A percentile compares a stretch with the other conserved stretches of the same genome.
Conservation (phyloP, 257 asterid species). For the Fraxinus pennsylvanica region DNA sequence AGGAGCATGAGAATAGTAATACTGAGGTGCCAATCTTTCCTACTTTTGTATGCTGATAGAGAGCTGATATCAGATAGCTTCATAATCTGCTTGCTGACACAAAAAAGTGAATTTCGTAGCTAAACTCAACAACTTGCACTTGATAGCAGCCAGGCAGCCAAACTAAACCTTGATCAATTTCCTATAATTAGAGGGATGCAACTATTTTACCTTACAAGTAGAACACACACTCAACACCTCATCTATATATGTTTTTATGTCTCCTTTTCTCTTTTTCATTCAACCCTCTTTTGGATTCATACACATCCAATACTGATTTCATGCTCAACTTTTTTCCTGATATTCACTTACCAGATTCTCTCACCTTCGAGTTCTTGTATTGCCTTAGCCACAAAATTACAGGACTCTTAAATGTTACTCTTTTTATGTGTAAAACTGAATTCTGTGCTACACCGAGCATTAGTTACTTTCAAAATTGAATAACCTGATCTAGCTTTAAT, state of each 20-base stretch:
- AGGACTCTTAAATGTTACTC: neutral
- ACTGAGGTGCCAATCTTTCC: neutral
- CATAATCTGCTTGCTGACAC: constrained; percentile 23
- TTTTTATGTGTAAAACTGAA: no score
- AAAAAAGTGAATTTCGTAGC: neutral
- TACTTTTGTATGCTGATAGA: neutral
- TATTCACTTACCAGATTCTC: neutral
- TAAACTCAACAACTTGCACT: neutral
- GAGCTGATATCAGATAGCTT: neutral
- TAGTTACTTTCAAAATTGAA: neutral
- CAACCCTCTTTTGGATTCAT: constrained; percentile 34
- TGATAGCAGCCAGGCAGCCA: neutral
- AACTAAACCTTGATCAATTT: constrained; percentile 9
- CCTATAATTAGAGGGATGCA: neutral
- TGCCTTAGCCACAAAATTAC: neutral
- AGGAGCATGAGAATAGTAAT: neutral
- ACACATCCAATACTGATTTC: neutral
- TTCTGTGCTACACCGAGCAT: no score
- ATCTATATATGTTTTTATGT: constrained; percentile 2
- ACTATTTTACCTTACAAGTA: neutral
- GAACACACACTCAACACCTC: no score
- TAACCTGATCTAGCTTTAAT: constrained; percentile 26
- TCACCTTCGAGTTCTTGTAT: neutral
- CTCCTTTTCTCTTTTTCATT: neutral
- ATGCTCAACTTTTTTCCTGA: neutral